phyloP scores from a whole-genome alignment of 352 stramenopile genomes.

The Pythium scleroteichum region DNA sequence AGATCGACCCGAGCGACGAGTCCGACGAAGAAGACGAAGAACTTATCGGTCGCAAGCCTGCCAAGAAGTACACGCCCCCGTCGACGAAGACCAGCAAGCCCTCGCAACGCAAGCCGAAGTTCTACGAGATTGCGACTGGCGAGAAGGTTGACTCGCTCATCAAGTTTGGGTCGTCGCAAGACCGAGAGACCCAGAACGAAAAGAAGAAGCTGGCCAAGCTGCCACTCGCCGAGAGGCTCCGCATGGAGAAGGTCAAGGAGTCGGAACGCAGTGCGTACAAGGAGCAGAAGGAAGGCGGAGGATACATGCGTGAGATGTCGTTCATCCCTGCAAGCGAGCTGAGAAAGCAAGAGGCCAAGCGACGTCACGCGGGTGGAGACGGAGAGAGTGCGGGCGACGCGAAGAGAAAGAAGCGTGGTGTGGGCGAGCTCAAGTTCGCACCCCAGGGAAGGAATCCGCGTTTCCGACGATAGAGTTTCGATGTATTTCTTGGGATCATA shows the following conservation, averaged over 20 bases:
- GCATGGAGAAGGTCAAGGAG: slow-evolving; percentile 71
- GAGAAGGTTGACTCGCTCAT: slow-evolving; percentile 84
- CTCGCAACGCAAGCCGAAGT: slow-evolving; percentile 61
- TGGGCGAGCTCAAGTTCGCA: slow-evolving; percentile 71
- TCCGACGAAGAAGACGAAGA: slow-evolving; percentile 62
- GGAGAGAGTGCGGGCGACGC: slow-evolving; percentile 10
- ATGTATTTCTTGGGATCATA: background rate
- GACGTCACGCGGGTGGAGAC: slow-evolving; percentile 24
- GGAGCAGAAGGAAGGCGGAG: slow-evolving; percentile 64
- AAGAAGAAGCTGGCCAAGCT: slow-evolving; percentile 81
- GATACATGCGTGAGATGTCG: slow-evolving; percentile 86
- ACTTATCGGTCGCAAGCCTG: slow-evolving; percentile 25
- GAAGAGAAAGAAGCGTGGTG: slow-evolving; percentile 77
- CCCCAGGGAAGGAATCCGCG: slow-evolving; percentile 45
- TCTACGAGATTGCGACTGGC: slow-evolving; percentile 85
- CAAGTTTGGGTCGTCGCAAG: slow-evolving; percentile 64
- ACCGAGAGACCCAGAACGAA: slow-evolving; percentile 69
- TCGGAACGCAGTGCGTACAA: slow-evolving; percentile 82
- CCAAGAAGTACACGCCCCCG: slow-evolving; percentile 16
- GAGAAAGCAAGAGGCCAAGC: slow-evolving; percentile 44
- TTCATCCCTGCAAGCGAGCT: slow-evolving; percentile 70
- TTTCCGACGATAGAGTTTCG: slow-evolving; percentile 51
- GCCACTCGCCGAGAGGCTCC: slow-evolving; percentile 74
- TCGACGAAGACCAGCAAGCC: slow-evolving; percentile 1
- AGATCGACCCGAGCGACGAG: slow-evolving; percentile 65